Evolutionary conservation across 495 filamentous ascomycete genomes (phyloP).

Genomic region (Lindgomyces ingoldianus): DNA sequence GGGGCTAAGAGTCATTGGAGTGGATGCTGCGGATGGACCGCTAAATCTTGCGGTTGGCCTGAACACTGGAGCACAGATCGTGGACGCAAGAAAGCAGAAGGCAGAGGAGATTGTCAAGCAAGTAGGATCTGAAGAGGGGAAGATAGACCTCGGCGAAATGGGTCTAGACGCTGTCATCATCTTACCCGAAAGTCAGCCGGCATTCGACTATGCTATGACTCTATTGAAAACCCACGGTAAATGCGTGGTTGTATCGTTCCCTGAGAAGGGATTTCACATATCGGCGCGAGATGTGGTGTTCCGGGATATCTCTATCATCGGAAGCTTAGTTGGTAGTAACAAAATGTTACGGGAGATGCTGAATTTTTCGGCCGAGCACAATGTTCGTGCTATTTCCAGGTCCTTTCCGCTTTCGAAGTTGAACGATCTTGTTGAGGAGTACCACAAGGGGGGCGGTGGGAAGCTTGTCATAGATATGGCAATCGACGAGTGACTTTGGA

Average conservation of each 20-base stretch:
- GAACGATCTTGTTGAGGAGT: conserved; percentile 50
- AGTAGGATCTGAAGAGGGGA: conserved; percentile 38
- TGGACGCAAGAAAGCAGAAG: conserved; percentile 33
- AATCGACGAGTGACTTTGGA: background rate
- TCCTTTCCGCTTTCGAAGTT: conserved; percentile 42
- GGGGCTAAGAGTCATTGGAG: conserved; percentile 26
- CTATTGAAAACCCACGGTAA: conserved; percentile 47
- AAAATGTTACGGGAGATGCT: conserved; percentile 44
- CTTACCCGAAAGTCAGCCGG: conserved; percentile 47
- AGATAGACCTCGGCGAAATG: conserved; percentile 42
- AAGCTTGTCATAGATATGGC: conserved; percentile 50
- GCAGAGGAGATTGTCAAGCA: conserved; percentile 22
- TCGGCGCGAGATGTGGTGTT: conserved; percentile 47
- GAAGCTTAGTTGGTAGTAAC: conserved; percentile 47
- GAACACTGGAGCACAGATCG: conserved; percentile 28
- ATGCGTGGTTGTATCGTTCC: conserved; percentile 47
- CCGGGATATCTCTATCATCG: conserved; percentile 44
- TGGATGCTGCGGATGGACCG: conserved; percentile 26
- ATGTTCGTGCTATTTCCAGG: conserved; percentile 42
- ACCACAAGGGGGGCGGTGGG: conserved; percentile 47
- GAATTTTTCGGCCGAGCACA: conserved; percentile 41
- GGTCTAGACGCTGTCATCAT: conserved; percentile 50
- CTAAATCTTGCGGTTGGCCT: conserved; percentile 21
- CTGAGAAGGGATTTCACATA: conserved; percentile 46
- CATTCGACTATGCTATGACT: conserved; percentile 46